A percentile compares a stretch with the other conserved stretches of the same genome.
These are phyloP conservation scores for Plasmodium yoelii DNA, from an alignment of 169 alveolate species.

Conservation along the genomic window DNA sequence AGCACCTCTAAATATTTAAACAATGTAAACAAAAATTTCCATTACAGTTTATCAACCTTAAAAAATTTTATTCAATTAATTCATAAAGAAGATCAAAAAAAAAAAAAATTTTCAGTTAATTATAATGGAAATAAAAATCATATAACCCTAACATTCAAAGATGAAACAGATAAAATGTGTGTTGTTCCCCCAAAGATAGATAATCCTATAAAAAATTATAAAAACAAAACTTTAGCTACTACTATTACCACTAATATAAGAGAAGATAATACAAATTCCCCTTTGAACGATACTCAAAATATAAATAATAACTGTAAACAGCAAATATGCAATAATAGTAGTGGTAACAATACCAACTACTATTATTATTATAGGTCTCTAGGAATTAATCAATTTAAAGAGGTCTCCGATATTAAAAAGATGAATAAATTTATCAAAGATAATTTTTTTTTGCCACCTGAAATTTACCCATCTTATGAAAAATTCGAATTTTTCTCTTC, in stretches of 20 bases:
- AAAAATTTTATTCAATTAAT: constrained; percentile 42
- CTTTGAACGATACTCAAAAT: background rate
- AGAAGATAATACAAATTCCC: background rate
- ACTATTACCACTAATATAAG: background rate
- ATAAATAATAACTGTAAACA: background rate
- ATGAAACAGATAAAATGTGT: background rate
- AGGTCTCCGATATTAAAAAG: constrained; percentile 67
- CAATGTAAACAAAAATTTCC: constrained; percentile 57
- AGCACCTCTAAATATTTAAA: constrained; percentile 57
- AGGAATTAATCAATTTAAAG: constrained; percentile 72
- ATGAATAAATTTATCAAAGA: constrained; percentile 62
- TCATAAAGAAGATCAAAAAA: constrained; percentile 58
- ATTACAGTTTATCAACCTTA: constrained; percentile 44
- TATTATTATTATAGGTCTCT: constrained; percentile 69
- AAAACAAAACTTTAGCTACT: background rate
- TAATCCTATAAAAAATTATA: background rate
- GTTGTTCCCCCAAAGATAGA: background rate
- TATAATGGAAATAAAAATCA: constrained; percentile 18
- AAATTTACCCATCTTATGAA: constrained; percentile 53
- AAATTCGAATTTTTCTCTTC: constrained; percentile 67
- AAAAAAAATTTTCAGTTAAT: constrained; percentile 34
- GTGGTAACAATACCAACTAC: background rate
- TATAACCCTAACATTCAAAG: constrained; percentile 6
- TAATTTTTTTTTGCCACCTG: constrained; percentile 62
- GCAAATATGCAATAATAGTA: background rate